Evolutionary conservation across 129 eudicot genomes (phyloP), one percentile per base, ranked within the genome.

Genomic region (Tanacetum coccineum): DNA sequence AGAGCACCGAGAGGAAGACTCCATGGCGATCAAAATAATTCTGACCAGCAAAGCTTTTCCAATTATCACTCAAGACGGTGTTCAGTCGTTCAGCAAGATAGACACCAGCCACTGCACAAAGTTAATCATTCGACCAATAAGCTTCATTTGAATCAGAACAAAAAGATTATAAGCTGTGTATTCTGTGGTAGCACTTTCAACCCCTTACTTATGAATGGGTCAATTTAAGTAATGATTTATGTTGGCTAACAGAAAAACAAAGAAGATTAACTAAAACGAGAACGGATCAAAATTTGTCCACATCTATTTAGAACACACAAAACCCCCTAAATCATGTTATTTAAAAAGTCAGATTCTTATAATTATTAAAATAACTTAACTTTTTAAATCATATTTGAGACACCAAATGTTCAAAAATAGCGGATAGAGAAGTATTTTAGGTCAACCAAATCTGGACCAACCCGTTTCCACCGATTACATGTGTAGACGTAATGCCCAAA

Each of bases 11-110:
- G 61, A 93, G 86, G 57, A 93, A 93, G 25, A 93, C 72, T 51
- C 98, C 96, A 52, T 79, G 88, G 17, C 77, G 71, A 20, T 93
- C 98, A 59, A 93, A 93, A 70, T 93, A 93, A 70, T 93, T 88
- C 78, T 93, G 96, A 65, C 85, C 82, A n/a, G 96, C 96, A 84
- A 93, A 88, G 78, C 86, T 86, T 84, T 77, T 75, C 98, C 96
- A 93, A 86, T 88, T 84, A n/a, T 71, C 67, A 60, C 86, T 82
- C 70, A 93, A 73, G 42, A 88, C 50, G 4, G 42, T 71, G 32
- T 93, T 93, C 3, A 93, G 87, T 64, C 80, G 81, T 80, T 93
- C 98, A 70, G 98, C 98, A 69, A 86, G 76, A 81, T 88, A 93
- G 20, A 93, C 96, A 74, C 98, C 96, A 53, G 61, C 83, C 88